Conservation (phyloP, 225 moss, liverwort and hornwort species). For the Polytrichum commune region DNA sequence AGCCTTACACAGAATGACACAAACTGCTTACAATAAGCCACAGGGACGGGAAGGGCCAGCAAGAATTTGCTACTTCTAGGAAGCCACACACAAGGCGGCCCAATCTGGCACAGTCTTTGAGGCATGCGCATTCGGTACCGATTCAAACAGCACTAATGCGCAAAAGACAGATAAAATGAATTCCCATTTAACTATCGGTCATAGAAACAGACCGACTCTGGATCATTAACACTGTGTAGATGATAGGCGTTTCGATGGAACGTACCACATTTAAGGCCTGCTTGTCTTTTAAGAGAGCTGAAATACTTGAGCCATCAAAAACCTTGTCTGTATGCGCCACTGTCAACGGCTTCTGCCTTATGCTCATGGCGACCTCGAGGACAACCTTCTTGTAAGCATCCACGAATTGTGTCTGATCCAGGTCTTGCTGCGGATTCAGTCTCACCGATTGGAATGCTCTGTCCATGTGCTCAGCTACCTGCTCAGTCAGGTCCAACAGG, state of each 20-base stretch:
- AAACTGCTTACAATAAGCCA: too few species aligned
- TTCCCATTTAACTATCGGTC: too few species aligned
- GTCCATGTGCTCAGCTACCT: constrained; percentile 36
- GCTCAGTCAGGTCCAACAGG: constrained; percentile 2
- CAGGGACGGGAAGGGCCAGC: too few species aligned
- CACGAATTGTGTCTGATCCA: constrained; percentile 45
- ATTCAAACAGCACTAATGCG: too few species aligned
- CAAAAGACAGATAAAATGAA: too few species aligned
- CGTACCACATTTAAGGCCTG: constrained; percentile 44
- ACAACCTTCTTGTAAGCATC: constrained; percentile 32
- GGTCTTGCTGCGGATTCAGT: constrained; percentile 23
- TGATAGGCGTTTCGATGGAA: too few species aligned
- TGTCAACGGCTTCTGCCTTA: constrained; percentile 42
- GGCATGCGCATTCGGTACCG: too few species aligned
- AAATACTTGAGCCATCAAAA: constrained; percentile 56
- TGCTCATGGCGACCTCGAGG: constrained; percentile 26
- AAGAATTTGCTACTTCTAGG: too few species aligned
- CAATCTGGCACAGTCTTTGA: too few species aligned
- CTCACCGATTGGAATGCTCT: constrained; percentile 31
- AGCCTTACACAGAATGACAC: constrained; percentile 26
- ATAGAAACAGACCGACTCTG: too few species aligned
- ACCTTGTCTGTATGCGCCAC: constrained; percentile 72
- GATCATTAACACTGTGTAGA: too few species aligned
- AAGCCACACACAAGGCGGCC: too few species aligned
- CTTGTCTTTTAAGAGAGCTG: constrained; percentile 47